These are phyloP conservation scores for Globisporangium radiosum DNA, from an alignment of 352 stramenopile genomes.

Conservation along the genomic window DNA sequence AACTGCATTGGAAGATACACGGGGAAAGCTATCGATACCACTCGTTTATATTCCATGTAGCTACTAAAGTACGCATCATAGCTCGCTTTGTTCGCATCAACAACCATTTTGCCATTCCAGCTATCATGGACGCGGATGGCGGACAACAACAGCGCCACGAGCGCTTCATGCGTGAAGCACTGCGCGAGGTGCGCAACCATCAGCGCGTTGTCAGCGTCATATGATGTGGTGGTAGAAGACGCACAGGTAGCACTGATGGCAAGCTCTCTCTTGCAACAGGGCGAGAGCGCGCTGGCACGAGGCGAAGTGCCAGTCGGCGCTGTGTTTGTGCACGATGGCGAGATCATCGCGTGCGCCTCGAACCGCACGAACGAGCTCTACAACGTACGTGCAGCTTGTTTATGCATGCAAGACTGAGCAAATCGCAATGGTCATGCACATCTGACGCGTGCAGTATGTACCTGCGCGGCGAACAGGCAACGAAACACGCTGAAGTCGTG, in stretches of 20 bases:
- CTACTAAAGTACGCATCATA: too few relatives aligned
- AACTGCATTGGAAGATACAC: not conserved
- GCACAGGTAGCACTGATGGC: not conserved
- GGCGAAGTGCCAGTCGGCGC: constrained; percentile 89
- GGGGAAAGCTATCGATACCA: not conserved
- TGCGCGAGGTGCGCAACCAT: constrained; percentile 40
- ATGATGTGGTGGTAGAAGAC: too few relatives aligned
- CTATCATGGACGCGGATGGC: not conserved
- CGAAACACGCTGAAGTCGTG: constrained; percentile 89
- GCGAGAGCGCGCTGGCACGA: constrained; percentile 60
- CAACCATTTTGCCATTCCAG: too few relatives aligned
- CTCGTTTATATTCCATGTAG: not conserved
- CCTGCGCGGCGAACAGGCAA: constrained; percentile 36
- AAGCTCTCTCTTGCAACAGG: constrained; percentile 25
- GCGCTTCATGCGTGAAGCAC: constrained; percentile 67
- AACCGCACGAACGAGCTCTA: constrained; percentile 88
- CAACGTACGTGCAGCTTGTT: constrained; percentile 37
- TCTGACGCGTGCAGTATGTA: not conserved
- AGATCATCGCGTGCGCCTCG: constrained; percentile 71
- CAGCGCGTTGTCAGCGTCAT: not conserved
- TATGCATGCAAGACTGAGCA: not conserved
- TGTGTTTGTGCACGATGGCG: constrained; percentile 81
- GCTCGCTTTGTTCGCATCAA: too few relatives aligned
- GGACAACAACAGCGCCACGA: constrained; percentile 25
- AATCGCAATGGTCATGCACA: not conserved